Evolutionary conservation across 768 basidiomycete species (phyloP), one percentile per base, ranked within the genome.

Genomic region (Trametopsis cervina): DNA sequence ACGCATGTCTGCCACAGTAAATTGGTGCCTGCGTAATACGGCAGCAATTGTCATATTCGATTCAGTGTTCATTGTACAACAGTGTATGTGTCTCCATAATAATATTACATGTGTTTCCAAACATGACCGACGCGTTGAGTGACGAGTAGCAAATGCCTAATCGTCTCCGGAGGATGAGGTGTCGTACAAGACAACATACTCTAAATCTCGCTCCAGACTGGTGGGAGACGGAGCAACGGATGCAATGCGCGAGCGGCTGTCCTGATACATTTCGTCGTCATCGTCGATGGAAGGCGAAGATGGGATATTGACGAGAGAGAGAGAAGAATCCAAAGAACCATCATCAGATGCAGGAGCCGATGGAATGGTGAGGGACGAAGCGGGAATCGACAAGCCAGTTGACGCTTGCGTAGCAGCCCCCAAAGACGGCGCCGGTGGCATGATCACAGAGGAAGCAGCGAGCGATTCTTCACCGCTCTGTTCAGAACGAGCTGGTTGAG

Each of bases 171-270:
- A 77, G 5, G 75, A 76, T 42, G 69, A 70, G 51, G 79, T 80
- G 58, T 86, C 86, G 54, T 85, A 88, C 49, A 88, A 62, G 47
- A 89, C 70, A 12, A 87, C 83, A 57, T 85, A 89, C 52, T 87
- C 84, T 54, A 75, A 63, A 4, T 70, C 65, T 5, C 54, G 62
- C 12, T 53, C 43, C 6, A 17, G 7, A 7, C 39, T 18, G 10
- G 44, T 40, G 35, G 46, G 21, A 15, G 33, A 42, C 46, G 27
- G n/a, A 23, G 39, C 44, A 4, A 53, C 66, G 44, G 50, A 61
- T 52, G 42, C 51, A 51, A 61, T 63, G 20, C 68, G 66, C 5
- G 70, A 67, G 21, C 72, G 72, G 42, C 74, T 78, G 48, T 81
- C 83, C 49, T 77, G 76, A 75, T 78, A 85, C 10, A 77, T 60